Conservation (phyloP, 768 basidiomycete genomes). For the Gelatoporia subvermispora region DNA sequence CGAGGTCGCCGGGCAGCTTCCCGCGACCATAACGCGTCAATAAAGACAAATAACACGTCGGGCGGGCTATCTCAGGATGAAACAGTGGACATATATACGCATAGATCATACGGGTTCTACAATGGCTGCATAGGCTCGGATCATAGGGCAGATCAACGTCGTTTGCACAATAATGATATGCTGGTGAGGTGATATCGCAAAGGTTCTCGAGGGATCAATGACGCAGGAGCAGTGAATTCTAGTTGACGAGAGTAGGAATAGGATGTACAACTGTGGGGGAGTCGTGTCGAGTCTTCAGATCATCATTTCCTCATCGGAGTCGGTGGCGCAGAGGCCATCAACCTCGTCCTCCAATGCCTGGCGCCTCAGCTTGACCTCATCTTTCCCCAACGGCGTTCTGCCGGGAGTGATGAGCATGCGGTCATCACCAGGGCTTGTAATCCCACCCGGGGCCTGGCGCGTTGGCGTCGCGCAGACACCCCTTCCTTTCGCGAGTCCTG, state of each 20-base stretch:
- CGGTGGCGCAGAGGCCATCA: background rate
- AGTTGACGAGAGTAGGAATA: no score
- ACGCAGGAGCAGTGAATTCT: no score
- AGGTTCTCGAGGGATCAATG: no score
- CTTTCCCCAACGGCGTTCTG: constrained; percentile 6
- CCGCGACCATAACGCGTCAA: constrained; percentile 8
- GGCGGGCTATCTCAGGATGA: background rate
- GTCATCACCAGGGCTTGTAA: background rate
- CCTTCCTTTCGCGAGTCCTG: background rate
- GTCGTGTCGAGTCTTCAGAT: background rate
- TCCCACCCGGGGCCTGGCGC: background rate
- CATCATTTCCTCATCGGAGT: background rate
- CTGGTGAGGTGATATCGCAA: no score
- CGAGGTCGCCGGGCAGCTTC: background rate
- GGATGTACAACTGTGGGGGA: no score
- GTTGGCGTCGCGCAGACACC: background rate
- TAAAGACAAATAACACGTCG: constrained; percentile 12
- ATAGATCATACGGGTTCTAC: constrained; percentile 6
- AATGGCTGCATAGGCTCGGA: no score
- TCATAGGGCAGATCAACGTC: no score
- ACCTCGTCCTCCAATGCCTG: background rate
- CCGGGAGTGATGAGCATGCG: constrained; percentile 4
- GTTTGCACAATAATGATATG: no score
- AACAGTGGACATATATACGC: background rate
- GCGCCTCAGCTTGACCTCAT: constrained; percentile 9